phyloP scores from a whole-genome alignment of 805 yeast species.

The Cyberlindnera samutprakarnensis region DNA sequence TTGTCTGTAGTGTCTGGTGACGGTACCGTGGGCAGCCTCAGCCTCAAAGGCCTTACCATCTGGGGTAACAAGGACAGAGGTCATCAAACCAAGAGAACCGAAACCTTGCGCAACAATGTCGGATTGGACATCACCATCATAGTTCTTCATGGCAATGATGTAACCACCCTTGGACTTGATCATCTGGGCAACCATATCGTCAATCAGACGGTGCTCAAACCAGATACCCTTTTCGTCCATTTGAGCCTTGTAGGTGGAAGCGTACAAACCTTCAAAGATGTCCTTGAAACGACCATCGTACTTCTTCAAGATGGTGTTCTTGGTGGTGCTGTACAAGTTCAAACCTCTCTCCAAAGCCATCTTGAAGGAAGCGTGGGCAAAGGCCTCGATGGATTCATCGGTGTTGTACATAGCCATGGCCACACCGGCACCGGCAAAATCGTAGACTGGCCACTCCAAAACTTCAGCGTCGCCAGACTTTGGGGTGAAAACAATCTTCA shows the following conservation, averaged over 20 bases:
- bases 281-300: conserved; percentile 97
- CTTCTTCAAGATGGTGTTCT: conserved; percentile 88
- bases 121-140: conserved; percentile 96
- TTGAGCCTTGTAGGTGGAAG: conserved; percentile 51
- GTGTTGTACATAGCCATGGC: conserved; percentile 95
- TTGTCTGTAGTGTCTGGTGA: conserved; percentile 93
- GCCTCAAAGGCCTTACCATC: conserved; percentile 94
- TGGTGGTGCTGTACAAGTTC: conserved; percentile 83
- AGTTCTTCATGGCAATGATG: conserved; percentile 93
- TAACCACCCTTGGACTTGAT: conserved; percentile 91
- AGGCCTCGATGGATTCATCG: conserved; percentile 80
- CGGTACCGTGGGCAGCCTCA: conserved; percentile 99
- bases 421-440: conserved; percentile 62
- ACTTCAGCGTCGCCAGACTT: conserved; percentile 46
- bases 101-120: conserved; percentile 98
- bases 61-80: conserved; percentile 93
- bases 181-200: conserved; percentile 99
- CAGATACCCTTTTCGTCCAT: conserved; percentile 82
- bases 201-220: conserved; percentile 95
- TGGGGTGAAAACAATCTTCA: conserved; percentile 73
- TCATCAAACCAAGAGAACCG: conserved; percentile 95
- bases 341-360: conserved; percentile 72
- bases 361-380: conserved; percentile 90
- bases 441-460: conserved; percentile 52
- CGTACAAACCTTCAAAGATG: conserved; percentile 78